Conservation (phyloP, 345 rosid species). For the Eucalyptus erythrocorys region DNA sequence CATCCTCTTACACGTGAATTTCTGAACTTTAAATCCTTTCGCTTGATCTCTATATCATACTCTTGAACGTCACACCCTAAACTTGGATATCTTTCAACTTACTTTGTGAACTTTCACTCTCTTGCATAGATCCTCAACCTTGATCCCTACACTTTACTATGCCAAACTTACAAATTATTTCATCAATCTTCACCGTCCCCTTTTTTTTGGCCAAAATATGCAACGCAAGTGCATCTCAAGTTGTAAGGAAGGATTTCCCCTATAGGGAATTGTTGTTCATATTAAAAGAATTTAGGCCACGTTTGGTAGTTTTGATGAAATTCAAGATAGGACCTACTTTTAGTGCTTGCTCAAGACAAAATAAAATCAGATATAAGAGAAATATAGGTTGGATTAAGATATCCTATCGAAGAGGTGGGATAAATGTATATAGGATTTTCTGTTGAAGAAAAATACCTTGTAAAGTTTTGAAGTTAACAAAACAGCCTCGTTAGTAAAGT, state of each 20-base stretch:
- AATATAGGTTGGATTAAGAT: too few species aligned
- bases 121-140: background rate
- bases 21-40: background rate
- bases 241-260: background rate
- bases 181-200: background rate
- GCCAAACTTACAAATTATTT: background rate
- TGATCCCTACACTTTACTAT: background rate
- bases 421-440: too few species aligned
- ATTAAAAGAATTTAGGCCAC: background rate
- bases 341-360: too few species aligned
- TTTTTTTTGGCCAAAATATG: background rate
- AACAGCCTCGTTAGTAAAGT: too few species aligned
- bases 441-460: too few species aligned
- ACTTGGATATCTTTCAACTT: background rate
- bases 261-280: background rate
- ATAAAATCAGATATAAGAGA: too few species aligned
- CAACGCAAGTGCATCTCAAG: background rate
- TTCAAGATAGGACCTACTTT: too few species aligned
- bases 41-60: background rate
- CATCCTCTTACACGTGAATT: background rate
- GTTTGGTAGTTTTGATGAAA: too few species aligned
- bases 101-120: background rate
- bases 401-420: too few species aligned
- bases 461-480: too few species aligned
- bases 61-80: background rate